phyloP scores from a whole-genome alignment of 352 stramenopile genomes.

The Pythium coloratum region DNA sequence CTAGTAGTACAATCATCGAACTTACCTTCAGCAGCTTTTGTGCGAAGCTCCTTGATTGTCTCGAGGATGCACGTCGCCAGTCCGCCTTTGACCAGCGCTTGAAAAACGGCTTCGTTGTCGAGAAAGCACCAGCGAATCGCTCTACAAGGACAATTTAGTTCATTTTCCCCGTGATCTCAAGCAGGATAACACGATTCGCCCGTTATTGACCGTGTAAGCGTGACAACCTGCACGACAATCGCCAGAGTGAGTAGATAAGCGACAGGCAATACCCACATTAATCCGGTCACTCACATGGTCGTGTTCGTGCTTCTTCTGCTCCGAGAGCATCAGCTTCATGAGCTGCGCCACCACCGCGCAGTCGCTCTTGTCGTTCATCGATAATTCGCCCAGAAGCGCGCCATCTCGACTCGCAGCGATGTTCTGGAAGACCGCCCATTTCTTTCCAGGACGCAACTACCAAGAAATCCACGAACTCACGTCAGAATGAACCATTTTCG shows the following conservation, averaged over 20 bases:
- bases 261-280: not conserved
- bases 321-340: conserved; percentile 19
- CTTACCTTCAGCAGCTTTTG: conserved; percentile 3
- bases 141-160: conserved; percentile 8
- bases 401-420: conserved; percentile 10
- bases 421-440: conserved; percentile 15
- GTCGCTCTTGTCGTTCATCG: conserved; percentile 16
- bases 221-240: not conserved
- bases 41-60: conserved; percentile 8
- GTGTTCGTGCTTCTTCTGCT: conserved; percentile 26
- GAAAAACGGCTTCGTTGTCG: conserved; percentile 21
- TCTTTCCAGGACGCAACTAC: conserved; percentile 7
- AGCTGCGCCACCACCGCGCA: conserved; percentile 12
- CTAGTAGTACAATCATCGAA: not conserved
- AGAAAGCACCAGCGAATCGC: conserved; percentile 22
- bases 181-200: not conserved
- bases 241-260: not conserved
- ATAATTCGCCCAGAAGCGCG: not conserved
- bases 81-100: conserved; percentile 9
- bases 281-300: conserved; percentile 22
- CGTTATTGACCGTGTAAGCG: not conserved
- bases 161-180: not conserved
- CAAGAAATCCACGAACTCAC: not conserved
- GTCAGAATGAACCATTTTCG: not conserved
- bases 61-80: conserved; percentile 16